Conservation (phyloP, 2,329 filamentous ascomycete genomes). For the Eutypella sp. region DNA sequence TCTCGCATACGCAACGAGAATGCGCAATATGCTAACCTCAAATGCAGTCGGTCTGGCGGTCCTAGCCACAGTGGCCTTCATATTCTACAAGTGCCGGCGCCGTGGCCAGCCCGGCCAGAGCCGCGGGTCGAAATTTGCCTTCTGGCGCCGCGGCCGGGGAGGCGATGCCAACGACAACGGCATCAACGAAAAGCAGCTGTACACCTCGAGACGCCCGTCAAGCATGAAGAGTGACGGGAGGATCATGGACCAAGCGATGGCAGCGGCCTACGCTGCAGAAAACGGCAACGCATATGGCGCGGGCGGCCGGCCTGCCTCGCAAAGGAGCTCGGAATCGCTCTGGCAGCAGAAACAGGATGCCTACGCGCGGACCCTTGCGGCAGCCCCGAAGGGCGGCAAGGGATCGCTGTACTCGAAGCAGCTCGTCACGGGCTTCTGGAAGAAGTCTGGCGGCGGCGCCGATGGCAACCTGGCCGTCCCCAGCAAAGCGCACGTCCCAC, state of each 20-base stretch:
- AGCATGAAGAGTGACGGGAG: constrained; percentile 6
- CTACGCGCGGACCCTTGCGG: neutral
- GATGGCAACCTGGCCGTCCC: neutral
- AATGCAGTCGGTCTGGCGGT: constrained; percentile 9
- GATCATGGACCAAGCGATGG: constrained; percentile 17
- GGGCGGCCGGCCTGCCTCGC: constrained; percentile 1
- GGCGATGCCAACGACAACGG: no score
- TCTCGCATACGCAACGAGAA: neutral
- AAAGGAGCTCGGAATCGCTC: neutral
- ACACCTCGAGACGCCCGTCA: neutral
- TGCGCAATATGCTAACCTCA: neutral
- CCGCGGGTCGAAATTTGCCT: constrained; percentile 1
- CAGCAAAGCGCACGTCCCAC: constrained; percentile 4
- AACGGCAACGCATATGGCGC: constrained; percentile 7
- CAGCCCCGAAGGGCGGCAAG: neutral
- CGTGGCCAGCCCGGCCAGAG: constrained; percentile 1
- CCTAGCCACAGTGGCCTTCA: constrained; percentile 8
- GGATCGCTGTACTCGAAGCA: neutral
- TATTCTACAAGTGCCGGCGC: constrained; percentile 12
- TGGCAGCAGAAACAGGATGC: neutral
- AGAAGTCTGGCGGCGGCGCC: neutral
- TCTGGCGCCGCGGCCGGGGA: neutral
- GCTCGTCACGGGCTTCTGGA: neutral
- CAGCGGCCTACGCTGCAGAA: constrained; percentile 15
- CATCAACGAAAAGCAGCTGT: neutral